Percentiles rank a stretch among this genome's conserved stretches.
Conservation (phyloP, 192 early-diverging fungal genomes). For the Gigaspora rosea region DNA sequence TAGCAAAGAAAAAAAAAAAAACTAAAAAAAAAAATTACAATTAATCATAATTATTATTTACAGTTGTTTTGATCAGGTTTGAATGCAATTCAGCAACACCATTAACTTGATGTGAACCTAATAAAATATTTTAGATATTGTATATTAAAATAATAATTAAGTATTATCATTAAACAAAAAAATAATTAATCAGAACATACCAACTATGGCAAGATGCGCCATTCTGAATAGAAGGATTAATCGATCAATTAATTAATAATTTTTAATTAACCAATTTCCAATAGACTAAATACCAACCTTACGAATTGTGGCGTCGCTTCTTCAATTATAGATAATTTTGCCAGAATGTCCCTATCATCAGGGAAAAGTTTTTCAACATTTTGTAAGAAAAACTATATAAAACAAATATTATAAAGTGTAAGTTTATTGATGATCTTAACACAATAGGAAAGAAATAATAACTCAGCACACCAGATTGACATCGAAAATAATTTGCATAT, state of each 20-base stretch:
- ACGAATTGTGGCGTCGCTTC: slow-evolving; percentile 91
- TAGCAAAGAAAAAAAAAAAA: slow-evolving; percentile 4
- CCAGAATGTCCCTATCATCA: slow-evolving; percentile 82
- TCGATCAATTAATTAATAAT: neutral
- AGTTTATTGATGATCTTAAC: neutral
- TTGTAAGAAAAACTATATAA: slow-evolving; percentile 85
- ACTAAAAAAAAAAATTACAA: neutral
- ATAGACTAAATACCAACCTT: slow-evolving; percentile 24
- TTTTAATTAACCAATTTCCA: too few species aligned
- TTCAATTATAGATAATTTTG: slow-evolving; percentile 93
- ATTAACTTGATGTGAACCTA: slow-evolving; percentile 92
- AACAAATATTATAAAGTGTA: neutral
- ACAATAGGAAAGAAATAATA: too few species aligned
- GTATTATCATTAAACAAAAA: neutral
- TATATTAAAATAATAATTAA: neutral
- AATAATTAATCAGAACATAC: slow-evolving; percentile 19
- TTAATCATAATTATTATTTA: slow-evolving; percentile 16
- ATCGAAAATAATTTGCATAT: slow-evolving; percentile 99
- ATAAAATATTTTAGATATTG: neutral
- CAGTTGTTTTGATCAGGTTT: slow-evolving; percentile 72
- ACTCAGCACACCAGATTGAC: slow-evolving; percentile 74
- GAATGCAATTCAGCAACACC: slow-evolving; percentile 92
- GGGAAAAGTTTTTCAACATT: slow-evolving; percentile 85
- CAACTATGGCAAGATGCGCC: slow-evolving; percentile 93
- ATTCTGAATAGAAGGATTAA: slow-evolving; percentile 57